phyloP scores from a whole-genome alignment of 495 filamentous ascomycete genomes.

The Penicillium ucsense region DNA sequence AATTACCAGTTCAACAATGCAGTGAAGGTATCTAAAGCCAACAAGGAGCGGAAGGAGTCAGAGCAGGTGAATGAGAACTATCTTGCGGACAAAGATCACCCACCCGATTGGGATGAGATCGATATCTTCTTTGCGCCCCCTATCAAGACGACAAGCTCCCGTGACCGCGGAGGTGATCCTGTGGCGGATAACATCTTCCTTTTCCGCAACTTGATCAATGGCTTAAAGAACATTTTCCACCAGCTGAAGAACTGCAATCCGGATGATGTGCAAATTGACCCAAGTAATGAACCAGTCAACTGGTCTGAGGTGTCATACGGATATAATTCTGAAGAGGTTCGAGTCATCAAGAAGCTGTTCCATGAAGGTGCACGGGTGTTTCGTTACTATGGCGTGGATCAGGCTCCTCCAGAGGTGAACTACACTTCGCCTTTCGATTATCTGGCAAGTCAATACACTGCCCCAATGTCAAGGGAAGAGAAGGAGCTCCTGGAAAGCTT shows the following conservation, averaged over 20 bases:
- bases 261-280: conserved; percentile 52
- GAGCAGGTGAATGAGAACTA: conserved; percentile 59
- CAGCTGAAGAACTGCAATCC: conserved; percentile 88
- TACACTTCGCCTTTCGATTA: conserved; percentile 76
- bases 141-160: conserved; percentile 88
- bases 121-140: conserved; percentile 95
- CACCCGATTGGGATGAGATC: conserved; percentile 92
- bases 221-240: conserved; percentile 93
- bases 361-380: conserved; percentile 94
- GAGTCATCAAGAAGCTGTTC: conserved; percentile 94
- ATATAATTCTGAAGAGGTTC: conserved; percentile 94
- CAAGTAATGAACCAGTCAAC: conserved; percentile 68
- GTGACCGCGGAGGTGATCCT: conserved; percentile 82
- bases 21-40: conserved; percentile 75
- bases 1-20: conserved; percentile 91
- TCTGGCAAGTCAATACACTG: conserved; percentile 85
- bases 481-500: conserved; percentile 97
- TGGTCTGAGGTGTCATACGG: conserved; percentile 96
- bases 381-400: conserved; percentile 86
- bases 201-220: conserved; percentile 97
- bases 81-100: conserved; percentile 66
- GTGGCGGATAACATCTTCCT: conserved; percentile 98
- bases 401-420: conserved; percentile 62
- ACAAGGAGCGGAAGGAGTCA: conserved; percentile 55
- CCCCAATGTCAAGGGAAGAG: conserved; percentile 86